Base-by-base conservation (phyloP, 208 protist species). In the Vickermania ingenoplastis region DNA sequence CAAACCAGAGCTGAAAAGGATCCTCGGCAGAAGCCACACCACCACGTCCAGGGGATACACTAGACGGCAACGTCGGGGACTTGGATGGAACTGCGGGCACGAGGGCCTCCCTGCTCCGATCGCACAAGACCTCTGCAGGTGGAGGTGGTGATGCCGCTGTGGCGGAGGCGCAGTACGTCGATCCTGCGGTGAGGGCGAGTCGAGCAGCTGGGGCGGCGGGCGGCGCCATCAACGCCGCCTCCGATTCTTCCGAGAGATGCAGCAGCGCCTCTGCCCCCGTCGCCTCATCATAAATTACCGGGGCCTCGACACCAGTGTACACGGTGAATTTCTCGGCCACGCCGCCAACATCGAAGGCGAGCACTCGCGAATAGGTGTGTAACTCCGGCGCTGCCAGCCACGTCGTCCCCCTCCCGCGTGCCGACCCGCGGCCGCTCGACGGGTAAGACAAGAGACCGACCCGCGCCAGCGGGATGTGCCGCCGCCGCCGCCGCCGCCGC, bases 1-100 rank as follows among this genome's bases (percentile, higher is more conserved):
- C 77, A 56, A 94, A 94, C 84, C 88, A 94, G 67, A 64, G 79
- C 50, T 65, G 67, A 24, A 94, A 69, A 2, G 65, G 59, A 13
- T 87, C 80, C 17, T 45, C 36, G 11, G 7, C 36, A n/a, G n/a
- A n/a, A n/a, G n/a, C n/a, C 36, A 7, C 36, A 17, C 36, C 36
- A 45, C 36, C 36, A 7, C 11, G 11, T 17, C 7, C 17, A 7
- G 17, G 36, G 17, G 11, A 17, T n/a, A 17, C 7, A 17, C 7
- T 17, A 17, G 7, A 17, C 11, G 11, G 11, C 11, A 45, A 17
- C 11, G 36, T 45, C 36, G 36, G 36, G 11, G 36, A 45, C 11
- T 7, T 7, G 7, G 36, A 17, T 17, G 36, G 36, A 7, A 45
- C 36, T 17, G 36, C 7, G 11, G 36, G 17, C 36, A 7, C 36